Base-by-base conservation (phyloP, 1,284 basidiomycete genomes). In the Singerocomus rubriflavus region DNA sequence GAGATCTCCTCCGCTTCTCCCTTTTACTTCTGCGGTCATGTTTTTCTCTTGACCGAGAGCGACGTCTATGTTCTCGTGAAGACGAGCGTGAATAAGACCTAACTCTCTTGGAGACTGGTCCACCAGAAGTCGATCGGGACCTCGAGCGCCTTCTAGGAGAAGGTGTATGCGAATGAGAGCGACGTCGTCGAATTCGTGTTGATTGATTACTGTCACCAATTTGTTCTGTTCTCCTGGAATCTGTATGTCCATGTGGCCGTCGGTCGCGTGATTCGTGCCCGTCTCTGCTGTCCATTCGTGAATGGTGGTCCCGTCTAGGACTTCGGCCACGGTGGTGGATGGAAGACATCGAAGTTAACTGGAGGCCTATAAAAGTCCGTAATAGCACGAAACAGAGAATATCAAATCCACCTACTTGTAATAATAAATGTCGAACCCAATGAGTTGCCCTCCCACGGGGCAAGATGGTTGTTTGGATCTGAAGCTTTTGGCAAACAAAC, bases 1-100 rank as follows among this genome's bases (percentile, higher is more conserved):
- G 66, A 39, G 76, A 75, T 44, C 71, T 63, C 36, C 65, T 69
- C 30, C 51, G 67, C 57, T 54, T 70, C 50, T 53, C 63, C 57
- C 54, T 67, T 54, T 47, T 71, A 53, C 50, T 64, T 59, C 31
- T 61, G 31, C 48, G 26, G 36, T 48, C 42, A 25, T 64, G 51
- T 33, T 41, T 62, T 40, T 69, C 65, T 51, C 47, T 65, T 10
- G 68, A 69, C 34, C 52, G 55, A 5, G 67, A 65, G 41, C 54
- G 65, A 45, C 53, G 64, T 41, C 45, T 44, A 12, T 48, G 53
- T 37, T 65, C 63, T 16, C 44, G 66, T 17, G 63, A 64, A 31
- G 40, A 56, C 5, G 63, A 64, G 47, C 61, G 65, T 5, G 62
- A 68, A 49, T 44, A 7, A 16, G 64, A 60, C 39, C 55, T 54